Evolutionary conservation across 2,329 filamentous ascomycete genomes (phyloP), one percentile per base, ranked within the genome.

Genomic region (Juglanconis oblonga): DNA sequence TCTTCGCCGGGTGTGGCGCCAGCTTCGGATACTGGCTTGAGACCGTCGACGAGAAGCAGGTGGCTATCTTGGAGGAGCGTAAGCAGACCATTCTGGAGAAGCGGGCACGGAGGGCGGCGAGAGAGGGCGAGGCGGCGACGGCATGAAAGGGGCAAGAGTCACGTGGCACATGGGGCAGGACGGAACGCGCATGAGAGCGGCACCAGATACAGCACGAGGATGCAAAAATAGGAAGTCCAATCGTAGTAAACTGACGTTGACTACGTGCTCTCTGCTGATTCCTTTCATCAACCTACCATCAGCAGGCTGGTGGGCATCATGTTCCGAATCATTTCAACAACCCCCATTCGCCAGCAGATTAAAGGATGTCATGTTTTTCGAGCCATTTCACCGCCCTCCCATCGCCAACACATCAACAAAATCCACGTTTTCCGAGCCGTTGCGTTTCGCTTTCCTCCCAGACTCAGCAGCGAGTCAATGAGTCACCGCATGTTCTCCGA

Each of bases 1-100:
- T 94, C 68, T 99, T 95, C 77, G 93, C 88, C 61, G 85, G 85
- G 68, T 86, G 92, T 65, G 93, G 93, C 69, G 93, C 88, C 68
- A 91, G 89, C 77, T 97, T 98, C 78, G 95, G 95, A 68, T 97
- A 97, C 83, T 99, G 94, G 92, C 81, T 99, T 68, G 88, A 93
- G 80, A 91, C 91, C 64, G 91, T 98, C 59, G 92, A 97, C 76
- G 81, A 91, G 71, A 83, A 87, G 73, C 94, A 98, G 78, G 83
- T 88, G 67, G 84, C 85, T 66, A 84, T 92, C 64, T 80, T 99
- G 62, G 80, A 82, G 66, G 89, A 94, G 72, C 87, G 93, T 72
- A 93, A 92, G 81, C 83, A 90, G 67, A 76, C 82, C 58, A 82
- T 99, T 66, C 79, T 98, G 61, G 93, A 96, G 80, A 98, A 98